Evolutionary conservation across 2,329 filamentous ascomycete genomes (phyloP).

Genomic region (Ophiostoma ulmi): DNA sequence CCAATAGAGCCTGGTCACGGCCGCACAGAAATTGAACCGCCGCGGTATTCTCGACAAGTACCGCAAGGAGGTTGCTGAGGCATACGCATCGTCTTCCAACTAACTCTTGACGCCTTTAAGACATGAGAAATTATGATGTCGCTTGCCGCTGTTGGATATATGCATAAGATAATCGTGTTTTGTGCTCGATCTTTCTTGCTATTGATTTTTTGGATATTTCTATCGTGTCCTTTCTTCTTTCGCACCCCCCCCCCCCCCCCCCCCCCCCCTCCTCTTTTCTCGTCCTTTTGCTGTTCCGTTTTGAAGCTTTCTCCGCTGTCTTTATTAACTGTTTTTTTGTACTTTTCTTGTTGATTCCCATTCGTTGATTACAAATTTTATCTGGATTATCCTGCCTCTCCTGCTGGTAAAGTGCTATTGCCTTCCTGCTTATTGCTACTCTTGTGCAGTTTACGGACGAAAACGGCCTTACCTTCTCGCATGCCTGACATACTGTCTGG

Average conservation of each 20-base stretch:
- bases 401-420: neutral
- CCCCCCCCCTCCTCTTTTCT: too few species aligned
- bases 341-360: slow-evolving; percentile 17
- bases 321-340: neutral
- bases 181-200: neutral
- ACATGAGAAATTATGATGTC: neutral
- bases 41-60: slow-evolving; percentile 60
- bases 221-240: neutral
- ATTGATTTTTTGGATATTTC: neutral
- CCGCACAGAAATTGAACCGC: slow-evolving; percentile 68
- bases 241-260: neutral
- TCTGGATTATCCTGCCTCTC: neutral
- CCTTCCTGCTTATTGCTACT: too few species aligned
- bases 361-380: neutral
- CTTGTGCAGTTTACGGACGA: slow-evolving; percentile 2
- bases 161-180: neutral
- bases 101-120: neutral
- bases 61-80: slow-evolving; percentile 56
- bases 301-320: slow-evolving; percentile 12
- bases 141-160: neutral
- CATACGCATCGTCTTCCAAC: slow-evolving; percentile 44
- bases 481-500: neutral
- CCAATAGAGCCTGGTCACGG: slow-evolving; percentile 57
- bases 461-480: neutral
- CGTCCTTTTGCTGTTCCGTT: neutral